Evolutionary conservation across 1,284 basidiomycete genomes (phyloP).

Genomic region (Ustilago curta): DNA sequence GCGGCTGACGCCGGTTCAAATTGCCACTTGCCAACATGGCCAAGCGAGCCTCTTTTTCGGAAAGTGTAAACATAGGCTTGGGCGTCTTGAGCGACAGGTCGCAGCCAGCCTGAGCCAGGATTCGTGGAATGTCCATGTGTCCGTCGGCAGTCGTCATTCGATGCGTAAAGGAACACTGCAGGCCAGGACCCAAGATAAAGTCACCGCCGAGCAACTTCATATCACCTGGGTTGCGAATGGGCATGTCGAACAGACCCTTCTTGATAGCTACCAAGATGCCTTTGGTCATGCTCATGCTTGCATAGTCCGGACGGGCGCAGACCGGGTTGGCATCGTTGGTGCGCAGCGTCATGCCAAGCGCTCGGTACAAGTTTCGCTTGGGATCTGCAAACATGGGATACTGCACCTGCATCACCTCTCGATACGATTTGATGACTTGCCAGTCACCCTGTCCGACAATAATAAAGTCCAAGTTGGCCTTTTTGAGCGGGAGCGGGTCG

Average conservation of each 20-base stretch:
- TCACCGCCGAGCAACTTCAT: slow-evolving; percentile 84
- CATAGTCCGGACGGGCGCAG: slow-evolving; percentile 75
- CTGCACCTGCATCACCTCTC: slow-evolving; percentile 73
- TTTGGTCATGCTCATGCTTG: slow-evolving; percentile 75
- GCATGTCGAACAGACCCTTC: slow-evolving; percentile 74
- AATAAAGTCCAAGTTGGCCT: slow-evolving; percentile 75
- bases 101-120: slow-evolving; percentile 61
- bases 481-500: slow-evolving; percentile 74
- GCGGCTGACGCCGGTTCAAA: slow-evolving; percentile 28
- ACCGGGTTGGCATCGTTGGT: slow-evolving; percentile 73
- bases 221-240: slow-evolving; percentile 82
- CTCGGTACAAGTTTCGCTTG: slow-evolving; percentile 76
- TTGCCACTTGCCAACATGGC: slow-evolving; percentile 51
- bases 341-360: slow-evolving; percentile 80
- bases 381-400: slow-evolving; percentile 82
- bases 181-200: slow-evolving; percentile 81
- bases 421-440: slow-evolving; percentile 79
- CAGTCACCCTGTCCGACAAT: slow-evolving; percentile 82
- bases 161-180: slow-evolving; percentile 52
- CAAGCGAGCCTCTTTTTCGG: slow-evolving; percentile 38
- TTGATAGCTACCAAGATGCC: slow-evolving; percentile 79
- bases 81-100: slow-evolving; percentile 58
- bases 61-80: slow-evolving; percentile 28
- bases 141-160: slow-evolving; percentile 60
- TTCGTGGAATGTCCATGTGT: slow-evolving; percentile 60